Evolutionary conservation across 805 yeast species (phyloP).

Genomic region (Candida stauntonica): DNA sequence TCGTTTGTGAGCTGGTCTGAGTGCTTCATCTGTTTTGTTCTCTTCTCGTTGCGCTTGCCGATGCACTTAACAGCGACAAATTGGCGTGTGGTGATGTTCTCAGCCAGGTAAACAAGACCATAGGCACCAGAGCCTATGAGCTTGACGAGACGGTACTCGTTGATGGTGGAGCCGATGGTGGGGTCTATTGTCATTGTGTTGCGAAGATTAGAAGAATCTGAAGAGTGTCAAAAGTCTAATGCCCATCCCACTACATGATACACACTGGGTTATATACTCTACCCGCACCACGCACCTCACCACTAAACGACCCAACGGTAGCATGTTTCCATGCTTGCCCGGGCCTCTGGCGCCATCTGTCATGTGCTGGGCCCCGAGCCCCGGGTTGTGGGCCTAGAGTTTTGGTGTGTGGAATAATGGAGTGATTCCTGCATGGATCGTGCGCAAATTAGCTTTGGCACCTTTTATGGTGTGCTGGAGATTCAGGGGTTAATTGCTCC

Average conservation of each 20-base stretch:
- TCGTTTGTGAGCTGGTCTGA: constrained; percentile 17
- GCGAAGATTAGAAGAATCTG: not conserved
- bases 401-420: not conserved
- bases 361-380: no score
- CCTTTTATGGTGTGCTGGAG: not conserved
- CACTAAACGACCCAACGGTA: no score
- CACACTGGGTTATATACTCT: no score
- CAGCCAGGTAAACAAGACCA: constrained; percentile 72
- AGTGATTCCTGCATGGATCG: not conserved
- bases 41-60: constrained; percentile 34
- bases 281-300: no score
- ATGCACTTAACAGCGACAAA: constrained; percentile 71
- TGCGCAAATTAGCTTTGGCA: not conserved
- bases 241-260: no score
- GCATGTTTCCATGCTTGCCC: not conserved
- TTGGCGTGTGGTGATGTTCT: constrained; percentile 45
- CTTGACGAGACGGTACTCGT: constrained; percentile 16
- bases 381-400: no score
- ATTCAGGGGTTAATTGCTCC: no score
- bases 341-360: no score
- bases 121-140: constrained; percentile 75
- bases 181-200: constrained; percentile 7
- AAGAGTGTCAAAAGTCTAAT: no score
- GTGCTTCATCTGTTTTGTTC: constrained; percentile 22
- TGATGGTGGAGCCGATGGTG: constrained; percentile 14